phyloP scores from a whole-genome alignment of 495 filamentous ascomycete genomes.

The Xylaria flabelliformis region DNA sequence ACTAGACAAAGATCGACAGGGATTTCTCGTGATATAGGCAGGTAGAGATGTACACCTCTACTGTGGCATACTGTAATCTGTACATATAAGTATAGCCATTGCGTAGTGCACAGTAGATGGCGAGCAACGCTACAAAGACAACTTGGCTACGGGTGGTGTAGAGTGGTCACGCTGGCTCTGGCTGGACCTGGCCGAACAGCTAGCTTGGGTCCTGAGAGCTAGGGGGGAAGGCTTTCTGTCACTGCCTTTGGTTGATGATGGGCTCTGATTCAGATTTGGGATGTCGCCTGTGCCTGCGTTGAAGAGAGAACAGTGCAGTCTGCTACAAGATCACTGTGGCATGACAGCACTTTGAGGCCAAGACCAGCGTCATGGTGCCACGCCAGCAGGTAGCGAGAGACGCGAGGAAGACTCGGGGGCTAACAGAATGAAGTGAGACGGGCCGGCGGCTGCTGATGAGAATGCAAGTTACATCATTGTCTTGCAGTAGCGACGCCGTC shows the following conservation, averaged over 20 bases:
- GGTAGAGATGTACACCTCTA: conserved; percentile 2
- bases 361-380: conserved; percentile 21
- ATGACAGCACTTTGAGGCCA: conserved; percentile 19
- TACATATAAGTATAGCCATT: conserved; percentile 34
- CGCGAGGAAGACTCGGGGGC: conserved; percentile 7
- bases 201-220: neutral
- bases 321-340: conserved; percentile 18
- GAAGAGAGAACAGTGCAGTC: conserved; percentile 12
- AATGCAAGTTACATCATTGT: conserved; percentile 30
- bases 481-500: conserved; percentile 17
- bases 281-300: neutral
- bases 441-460: conserved; percentile 17
- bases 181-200: conserved; percentile 5
- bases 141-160: conserved; percentile 4
- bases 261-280: neutral
- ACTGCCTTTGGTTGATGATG: neutral
- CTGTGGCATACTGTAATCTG: neutral
- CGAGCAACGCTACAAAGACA: conserved; percentile 10
- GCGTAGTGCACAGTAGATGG: neutral
- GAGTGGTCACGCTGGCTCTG: conserved; percentile 4
- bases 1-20: conserved; percentile 29
- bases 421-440: conserved; percentile 21
- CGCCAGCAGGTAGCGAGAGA: conserved; percentile 19
- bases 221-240: neutral
- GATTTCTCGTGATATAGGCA: conserved; percentile 33